Base-by-base conservation (phyloP, 179 eudicot genomes). In the Silene coronaria region DNA sequence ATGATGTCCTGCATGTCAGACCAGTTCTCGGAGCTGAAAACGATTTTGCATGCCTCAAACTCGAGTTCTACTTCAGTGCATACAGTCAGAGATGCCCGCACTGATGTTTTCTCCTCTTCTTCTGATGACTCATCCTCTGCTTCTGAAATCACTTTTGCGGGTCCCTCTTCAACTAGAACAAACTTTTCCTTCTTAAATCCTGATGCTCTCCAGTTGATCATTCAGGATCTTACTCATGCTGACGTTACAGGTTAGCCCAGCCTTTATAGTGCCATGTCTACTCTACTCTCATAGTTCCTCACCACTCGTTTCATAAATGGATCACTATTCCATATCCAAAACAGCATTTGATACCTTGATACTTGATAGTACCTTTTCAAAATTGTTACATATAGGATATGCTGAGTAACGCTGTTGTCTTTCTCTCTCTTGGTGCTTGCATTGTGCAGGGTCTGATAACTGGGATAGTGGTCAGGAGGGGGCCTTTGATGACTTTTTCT, bases 381-480 rank as follows among this genome's bases (percentile, higher is more conserved):
- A 78, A 80, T 84, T 77, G 62, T 72, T 80, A 46, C 76, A 34
- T 77, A 34, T 72, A 67, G 78, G 80, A 69, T 70, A 55, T 57
- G 30, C 75, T 46, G 6, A 81, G 82, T 82, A 84, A 87, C 89
- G 74, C 32, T 77, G 46, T 84, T 81, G 77, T 83, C 75, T 83
- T 82, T 67, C 73, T 77, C 69, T 78, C 80, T 81, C 83, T 87
- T 82, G 85, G 82, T 93, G 91, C 83, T 85, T 89, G 93, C 89
- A 60, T 84, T 88, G 85, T 89, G 97, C 97, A 94, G 98, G 94
- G 86, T 81, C 88, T 82, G 87, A 82, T 80, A 90, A 87, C 86
- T 87, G 97, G 91, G 96, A 90, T 87, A 86, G 89, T 86, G 99
- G 89, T 77, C 86, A 76, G 91, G 97, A 95, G 93, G 97, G 97